These are phyloP conservation scores for Leptomonas seymouri DNA, from an alignment of 208 protist genomes.

Conservation along the genomic window DNA sequence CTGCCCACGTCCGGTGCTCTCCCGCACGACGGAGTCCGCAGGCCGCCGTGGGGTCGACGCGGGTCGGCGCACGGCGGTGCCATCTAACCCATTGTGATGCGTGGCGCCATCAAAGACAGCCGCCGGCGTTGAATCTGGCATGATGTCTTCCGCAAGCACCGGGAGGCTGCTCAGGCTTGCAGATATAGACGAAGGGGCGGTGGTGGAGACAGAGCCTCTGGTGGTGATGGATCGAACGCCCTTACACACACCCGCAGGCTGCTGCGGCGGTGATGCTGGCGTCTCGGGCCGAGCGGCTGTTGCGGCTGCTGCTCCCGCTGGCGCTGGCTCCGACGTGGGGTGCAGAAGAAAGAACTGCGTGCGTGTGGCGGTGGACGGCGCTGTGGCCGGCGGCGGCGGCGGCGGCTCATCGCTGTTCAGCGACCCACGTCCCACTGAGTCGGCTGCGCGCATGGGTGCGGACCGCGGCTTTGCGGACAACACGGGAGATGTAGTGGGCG, in stretches of 20 bases:
- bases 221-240: constrained; percentile 12
- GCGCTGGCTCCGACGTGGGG: too few relatives aligned
- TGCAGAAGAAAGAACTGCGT: not conserved
- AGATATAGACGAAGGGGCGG: not conserved
- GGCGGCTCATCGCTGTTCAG: constrained; percentile 1
- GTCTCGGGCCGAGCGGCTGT: not conserved
- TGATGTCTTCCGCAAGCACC: not conserved
- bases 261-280: not conserved
- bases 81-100: not conserved
- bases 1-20: not conserved
- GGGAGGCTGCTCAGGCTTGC: constrained; percentile 1
- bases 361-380: not conserved
- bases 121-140: too few relatives aligned
- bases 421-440: not conserved
- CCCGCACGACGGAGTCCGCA: not conserved
- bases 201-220: constrained; percentile 3
- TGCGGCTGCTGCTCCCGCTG: not conserved
- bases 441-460: too few relatives aligned
- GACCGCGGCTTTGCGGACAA: too few relatives aligned
- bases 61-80: constrained; percentile 3
- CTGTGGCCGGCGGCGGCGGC: not conserved
- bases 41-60: not conserved
- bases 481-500: too few relatives aligned
- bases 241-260: not conserved
- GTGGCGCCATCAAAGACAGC: not conserved